A percentile compares a stretch with the other conserved stretches of the same genome.
These are phyloP conservation scores for Schizonepeta tenuifolia DNA, from an alignment of 257 asterid genomes.

Conservation along the genomic window DNA sequence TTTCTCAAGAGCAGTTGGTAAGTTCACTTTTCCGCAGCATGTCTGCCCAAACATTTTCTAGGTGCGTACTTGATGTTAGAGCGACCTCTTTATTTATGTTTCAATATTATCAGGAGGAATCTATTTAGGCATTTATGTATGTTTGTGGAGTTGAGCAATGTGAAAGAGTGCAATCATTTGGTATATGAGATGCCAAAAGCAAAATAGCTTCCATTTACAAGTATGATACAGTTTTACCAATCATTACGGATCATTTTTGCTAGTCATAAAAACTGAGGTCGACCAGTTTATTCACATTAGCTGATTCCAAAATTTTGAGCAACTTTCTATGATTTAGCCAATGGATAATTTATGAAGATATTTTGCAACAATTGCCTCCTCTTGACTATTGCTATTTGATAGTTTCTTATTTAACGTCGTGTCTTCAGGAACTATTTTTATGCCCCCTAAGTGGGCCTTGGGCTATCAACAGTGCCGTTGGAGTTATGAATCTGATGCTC, in stretches of 20 bases:
- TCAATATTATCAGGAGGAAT: no score
- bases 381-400: conserved; percentile 26
- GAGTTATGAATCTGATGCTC: conserved; percentile 77
- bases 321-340: not conserved
- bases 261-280: no score
- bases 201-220: not conserved
- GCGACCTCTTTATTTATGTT: not conserved
- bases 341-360: not conserved
- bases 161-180: no score
- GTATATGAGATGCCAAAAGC: not conserved
- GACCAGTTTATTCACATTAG: not conserved
- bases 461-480: conserved; percentile 97
- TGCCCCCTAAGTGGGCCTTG: conserved; percentile 96
- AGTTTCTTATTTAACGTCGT: conserved; percentile 21
- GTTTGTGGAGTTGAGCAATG: not conserved
- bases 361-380: not conserved
- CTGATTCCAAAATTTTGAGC: not conserved
- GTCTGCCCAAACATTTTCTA: not conserved
- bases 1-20: conserved; percentile 82
- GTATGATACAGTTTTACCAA: no score
- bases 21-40: conserved; percentile 45
- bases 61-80: not conserved
- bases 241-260: no score
- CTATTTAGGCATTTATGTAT: not conserved
- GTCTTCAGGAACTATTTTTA: conserved; percentile 67